Conservation (phyloP, 176 grass and related monocot species). For the Triticum urartu region DNA sequence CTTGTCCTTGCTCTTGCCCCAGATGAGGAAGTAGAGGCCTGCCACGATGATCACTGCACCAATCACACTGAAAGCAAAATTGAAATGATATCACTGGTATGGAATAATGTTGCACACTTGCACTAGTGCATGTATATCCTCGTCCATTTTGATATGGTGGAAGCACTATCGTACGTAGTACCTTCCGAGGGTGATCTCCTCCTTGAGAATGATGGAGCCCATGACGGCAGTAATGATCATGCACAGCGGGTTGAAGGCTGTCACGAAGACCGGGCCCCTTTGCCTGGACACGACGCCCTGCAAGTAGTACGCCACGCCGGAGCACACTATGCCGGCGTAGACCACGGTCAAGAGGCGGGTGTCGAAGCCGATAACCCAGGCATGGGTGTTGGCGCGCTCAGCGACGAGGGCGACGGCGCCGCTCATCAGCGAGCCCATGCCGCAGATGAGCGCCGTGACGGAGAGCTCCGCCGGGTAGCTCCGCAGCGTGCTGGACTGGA, state of each 20-base stretch:
- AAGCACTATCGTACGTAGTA: conserved; percentile 14
- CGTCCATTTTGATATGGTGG: background rate
- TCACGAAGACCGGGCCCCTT: conserved; percentile 90
- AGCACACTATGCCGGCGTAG: conserved; percentile 83
- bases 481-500: conserved; percentile 69
- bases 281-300: conserved; percentile 75
- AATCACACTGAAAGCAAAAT: conserved; percentile 53
- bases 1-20: conserved; percentile 84
- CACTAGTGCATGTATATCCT: background rate
- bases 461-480: conserved; percentile 78
- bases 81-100: conserved; percentile 4
- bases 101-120: too few species aligned
- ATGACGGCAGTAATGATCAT: conserved; percentile 87
- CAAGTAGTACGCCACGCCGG: conserved; percentile 88
- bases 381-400: conserved; percentile 53
- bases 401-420: conserved; percentile 56
- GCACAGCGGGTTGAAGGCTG: conserved; percentile 93
- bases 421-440: conserved; percentile 63
- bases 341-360: conserved; percentile 71
- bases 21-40: conserved; percentile 86
- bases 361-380: conserved; percentile 84
- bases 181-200: conserved; percentile 84
- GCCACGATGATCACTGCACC: conserved; percentile 83
- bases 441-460: conserved; percentile 73
- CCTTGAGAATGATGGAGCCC: conserved; percentile 78